Percentiles rank a stretch among this genome's conserved stretches.
These are phyloP conservation scores for Akanthomyces dipterigenus DNA, from an alignment of 2,329 filamentous ascomycete genomes.

Conservation along the genomic window DNA sequence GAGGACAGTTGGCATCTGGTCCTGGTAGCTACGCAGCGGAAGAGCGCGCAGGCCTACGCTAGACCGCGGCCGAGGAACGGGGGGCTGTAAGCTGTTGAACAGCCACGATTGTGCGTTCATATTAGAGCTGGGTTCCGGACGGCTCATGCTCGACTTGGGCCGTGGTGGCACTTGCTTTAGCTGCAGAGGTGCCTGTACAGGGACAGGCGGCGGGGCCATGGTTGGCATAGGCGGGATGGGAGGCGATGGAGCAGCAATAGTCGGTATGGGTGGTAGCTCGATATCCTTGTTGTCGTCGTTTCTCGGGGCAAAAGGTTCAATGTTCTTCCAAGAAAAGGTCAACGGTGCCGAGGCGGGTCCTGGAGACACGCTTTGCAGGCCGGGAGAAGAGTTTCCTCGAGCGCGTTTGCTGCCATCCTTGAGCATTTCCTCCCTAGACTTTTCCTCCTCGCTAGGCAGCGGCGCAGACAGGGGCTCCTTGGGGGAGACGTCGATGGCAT, in stretches of 20 bases:
- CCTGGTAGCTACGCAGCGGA: conserved; percentile 8
- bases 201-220: conserved; percentile 13
- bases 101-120: background rate
- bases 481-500: conserved; percentile 45
- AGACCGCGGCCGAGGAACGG: conserved; percentile 1
- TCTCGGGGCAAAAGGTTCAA: conserved; percentile 1
- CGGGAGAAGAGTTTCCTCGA: conserved; percentile 48
- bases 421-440: conserved; percentile 33
- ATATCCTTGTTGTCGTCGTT: background rate
- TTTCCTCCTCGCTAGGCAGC: conserved; percentile 46
- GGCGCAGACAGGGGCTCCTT: conserved; percentile 57
- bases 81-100: background rate
- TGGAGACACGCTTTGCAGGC: conserved; percentile 44
- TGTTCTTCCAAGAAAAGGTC: conserved; percentile 51
- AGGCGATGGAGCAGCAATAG: background rate
- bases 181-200: conserved; percentile 14
- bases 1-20: background rate
- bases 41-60: conserved; percentile 9
- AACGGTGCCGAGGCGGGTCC: conserved; percentile 63
- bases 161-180: conserved; percentile 24
- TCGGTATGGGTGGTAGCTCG: background rate
- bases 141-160: conserved; percentile 28
- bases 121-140: background rate
- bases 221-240: conserved; percentile 11
- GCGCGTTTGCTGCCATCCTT: conserved; percentile 36